A percentile compares a stretch with the other conserved stretches of the same genome.
phyloP scores from a whole-genome alignment of 192 early-diverging fungal species.

The Diversispora epigaea region DNA sequence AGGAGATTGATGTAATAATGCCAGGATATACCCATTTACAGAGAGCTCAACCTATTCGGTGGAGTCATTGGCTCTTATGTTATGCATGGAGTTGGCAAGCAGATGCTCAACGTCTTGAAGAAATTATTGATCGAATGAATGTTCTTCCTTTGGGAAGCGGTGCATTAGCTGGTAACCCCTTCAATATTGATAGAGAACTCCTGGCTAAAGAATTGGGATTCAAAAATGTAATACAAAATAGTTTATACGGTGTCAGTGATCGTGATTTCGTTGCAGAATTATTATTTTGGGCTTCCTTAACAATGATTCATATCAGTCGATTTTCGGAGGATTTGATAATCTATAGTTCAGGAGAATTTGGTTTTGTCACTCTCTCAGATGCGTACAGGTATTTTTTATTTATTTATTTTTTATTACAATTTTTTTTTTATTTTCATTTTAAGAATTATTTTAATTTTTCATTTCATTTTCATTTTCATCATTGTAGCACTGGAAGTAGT shows the following conservation, averaged over 20 bases:
- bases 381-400: conserved; percentile 77
- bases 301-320: conserved; percentile 89
- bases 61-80: conserved; percentile 88
- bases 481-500: conserved; percentile 84
- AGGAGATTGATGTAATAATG: conserved; percentile 94
- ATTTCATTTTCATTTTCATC: neutral
- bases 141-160: conserved; percentile 88
- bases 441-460: neutral
- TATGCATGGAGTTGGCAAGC: conserved; percentile 91
- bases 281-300: conserved; percentile 88
- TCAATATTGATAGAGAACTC: conserved; percentile 90
- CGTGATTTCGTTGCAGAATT: conserved; percentile 98
- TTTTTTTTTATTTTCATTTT: too few relatives aligned
- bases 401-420: too few relatives aligned
- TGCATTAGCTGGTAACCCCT: conserved; percentile 95
- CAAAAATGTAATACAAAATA: conserved; percentile 81
- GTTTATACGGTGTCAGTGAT: conserved; percentile 87
- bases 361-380: conserved; percentile 91
- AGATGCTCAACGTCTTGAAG: conserved; percentile 80
- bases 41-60: conserved; percentile 97
- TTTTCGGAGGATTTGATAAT: conserved; percentile 96
- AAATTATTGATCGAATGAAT: conserved; percentile 80
- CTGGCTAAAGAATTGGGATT: conserved; percentile 90
- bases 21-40: conserved; percentile 99
- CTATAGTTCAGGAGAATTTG: conserved; percentile 91